These are phyloP conservation scores for Kuraishia molischiana DNA, from an alignment of 805 yeast genomes.

Conservation along the genomic window DNA sequence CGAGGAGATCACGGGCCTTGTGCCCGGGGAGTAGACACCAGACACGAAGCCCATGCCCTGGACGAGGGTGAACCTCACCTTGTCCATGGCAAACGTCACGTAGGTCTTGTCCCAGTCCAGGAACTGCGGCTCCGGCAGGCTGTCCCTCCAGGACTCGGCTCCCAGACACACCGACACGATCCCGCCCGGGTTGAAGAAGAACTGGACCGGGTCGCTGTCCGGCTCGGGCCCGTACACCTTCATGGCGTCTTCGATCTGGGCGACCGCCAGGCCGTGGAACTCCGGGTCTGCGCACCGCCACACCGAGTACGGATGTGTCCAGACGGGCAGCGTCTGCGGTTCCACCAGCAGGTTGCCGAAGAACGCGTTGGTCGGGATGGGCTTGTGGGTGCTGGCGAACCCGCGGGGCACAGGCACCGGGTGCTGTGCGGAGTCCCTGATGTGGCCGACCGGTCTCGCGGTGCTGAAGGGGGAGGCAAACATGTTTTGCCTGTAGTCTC, in stretches of 20 bases:
- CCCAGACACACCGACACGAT: constrained; percentile 45
- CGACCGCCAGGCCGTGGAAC: constrained; percentile 48
- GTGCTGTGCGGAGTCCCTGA: not conserved
- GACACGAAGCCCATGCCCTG: constrained; percentile 81
- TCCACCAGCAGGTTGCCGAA: constrained; percentile 60
- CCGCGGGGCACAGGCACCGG: constrained; percentile 4
- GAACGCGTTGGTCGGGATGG: constrained; percentile 65
- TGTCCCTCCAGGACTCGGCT: constrained; percentile 26
- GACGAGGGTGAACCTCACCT: constrained; percentile 50
- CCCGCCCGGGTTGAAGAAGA: constrained; percentile 56
- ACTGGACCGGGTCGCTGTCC: constrained; percentile 26
- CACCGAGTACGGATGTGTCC: constrained; percentile 69
- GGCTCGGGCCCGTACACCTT: constrained; percentile 56
- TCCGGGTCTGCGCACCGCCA: constrained; percentile 44
- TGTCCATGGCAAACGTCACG: constrained; percentile 21
- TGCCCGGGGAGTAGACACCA: constrained; percentile 41
- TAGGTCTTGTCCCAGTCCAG: constrained; percentile 11
- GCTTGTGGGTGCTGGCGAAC: constrained; percentile 1
- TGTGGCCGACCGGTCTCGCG: not conserved
- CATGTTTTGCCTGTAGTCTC: not conserved
- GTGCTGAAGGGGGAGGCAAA: constrained; percentile 1
- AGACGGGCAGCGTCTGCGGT: constrained; percentile 53
- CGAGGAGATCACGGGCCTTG: constrained; percentile 47
- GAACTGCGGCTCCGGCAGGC: constrained; percentile 7
- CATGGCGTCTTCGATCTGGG: constrained; percentile 49